A percentile compares a stretch with the other conserved stretches of the same genome.
These are phyloP conservation scores for Petunia secreta DNA, from an alignment of 257 asterid genomes.

Conservation along the genomic window DNA sequence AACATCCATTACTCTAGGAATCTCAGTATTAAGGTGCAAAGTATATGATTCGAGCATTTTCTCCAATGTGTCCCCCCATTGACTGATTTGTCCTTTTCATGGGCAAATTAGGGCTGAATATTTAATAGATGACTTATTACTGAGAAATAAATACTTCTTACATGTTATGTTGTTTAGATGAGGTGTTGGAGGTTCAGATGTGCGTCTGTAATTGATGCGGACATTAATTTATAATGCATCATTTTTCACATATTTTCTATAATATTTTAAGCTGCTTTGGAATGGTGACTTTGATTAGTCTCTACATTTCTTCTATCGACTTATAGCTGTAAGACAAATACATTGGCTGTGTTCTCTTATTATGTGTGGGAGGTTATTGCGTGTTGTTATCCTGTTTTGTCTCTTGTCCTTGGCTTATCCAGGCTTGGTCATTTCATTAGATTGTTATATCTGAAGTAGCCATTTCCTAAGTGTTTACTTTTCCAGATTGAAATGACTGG, in stretches of 20 bases:
- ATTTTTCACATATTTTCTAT: slow-evolving; percentile 2
- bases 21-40: background rate
- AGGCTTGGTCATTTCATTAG: background rate
- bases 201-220: background rate
- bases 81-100: background rate
- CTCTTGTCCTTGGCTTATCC: background rate
- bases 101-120: slow-evolving; percentile 1
- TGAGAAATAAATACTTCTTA: slow-evolving; percentile 11
- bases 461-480: background rate
- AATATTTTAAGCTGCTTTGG: background rate
- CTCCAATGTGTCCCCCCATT: background rate
- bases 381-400: background rate
- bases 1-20: background rate
- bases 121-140: background rate
- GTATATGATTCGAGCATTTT: background rate
- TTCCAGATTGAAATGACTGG: background rate
- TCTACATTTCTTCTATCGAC: background rate
- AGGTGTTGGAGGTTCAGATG: slow-evolving; percentile 8
- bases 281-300: slow-evolving; percentile 11
- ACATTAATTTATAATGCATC: background rate
- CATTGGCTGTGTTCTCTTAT: background rate
- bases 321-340: background rate
- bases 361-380: background rate
- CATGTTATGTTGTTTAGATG: slow-evolving; percentile 1
- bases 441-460: background rate